Percentiles rank a stretch among this genome's conserved stretches.
These are phyloP conservation scores for Tricharina praecox DNA, from an alignment of 495 filamentous ascomycete genomes.

Conservation along the genomic window DNA sequence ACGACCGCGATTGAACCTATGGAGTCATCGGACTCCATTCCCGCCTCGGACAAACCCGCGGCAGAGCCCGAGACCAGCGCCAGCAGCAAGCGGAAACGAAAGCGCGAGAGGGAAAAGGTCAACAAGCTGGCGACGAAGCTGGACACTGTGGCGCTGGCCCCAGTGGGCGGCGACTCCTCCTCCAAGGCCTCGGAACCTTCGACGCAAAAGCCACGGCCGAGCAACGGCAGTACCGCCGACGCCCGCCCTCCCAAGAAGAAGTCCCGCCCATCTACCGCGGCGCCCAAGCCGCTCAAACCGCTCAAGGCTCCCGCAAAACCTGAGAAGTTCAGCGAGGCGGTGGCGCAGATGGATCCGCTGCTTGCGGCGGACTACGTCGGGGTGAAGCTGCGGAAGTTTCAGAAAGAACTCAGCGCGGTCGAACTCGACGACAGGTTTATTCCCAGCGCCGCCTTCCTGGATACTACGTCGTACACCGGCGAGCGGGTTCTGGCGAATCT, in stretches of 20 bases:
- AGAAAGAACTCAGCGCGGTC: slow-evolving; percentile 58
- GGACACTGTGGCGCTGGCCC: not conserved
- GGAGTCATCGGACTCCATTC: too few relatives aligned
- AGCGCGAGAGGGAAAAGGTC: slow-evolving; percentile 35
- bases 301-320: slow-evolving; percentile 35
- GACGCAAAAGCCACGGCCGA: slow-evolving; percentile 28
- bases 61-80: not conserved
- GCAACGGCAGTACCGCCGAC: not conserved
- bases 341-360: slow-evolving; percentile 62
- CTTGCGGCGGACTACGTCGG: slow-evolving; percentile 74
- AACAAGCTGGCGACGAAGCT: slow-evolving; percentile 19
- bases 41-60: too few relatives aligned
- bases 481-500: slow-evolving; percentile 49
- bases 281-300: not conserved
- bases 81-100: slow-evolving; percentile 31
- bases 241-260: too few relatives aligned
- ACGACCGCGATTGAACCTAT: too few relatives aligned
- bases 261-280: too few relatives aligned
- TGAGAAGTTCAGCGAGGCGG: slow-evolving; percentile 48
- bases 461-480: slow-evolving; percentile 57
- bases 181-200: too few relatives aligned
- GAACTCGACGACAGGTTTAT: slow-evolving; percentile 54
- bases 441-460: slow-evolving; percentile 40
- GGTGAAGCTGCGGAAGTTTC: slow-evolving; percentile 60
- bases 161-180: too few relatives aligned